Evolutionary conservation across 305 asterid genomes (phyloP).

Genomic region (Salvia sclarea): DNA sequence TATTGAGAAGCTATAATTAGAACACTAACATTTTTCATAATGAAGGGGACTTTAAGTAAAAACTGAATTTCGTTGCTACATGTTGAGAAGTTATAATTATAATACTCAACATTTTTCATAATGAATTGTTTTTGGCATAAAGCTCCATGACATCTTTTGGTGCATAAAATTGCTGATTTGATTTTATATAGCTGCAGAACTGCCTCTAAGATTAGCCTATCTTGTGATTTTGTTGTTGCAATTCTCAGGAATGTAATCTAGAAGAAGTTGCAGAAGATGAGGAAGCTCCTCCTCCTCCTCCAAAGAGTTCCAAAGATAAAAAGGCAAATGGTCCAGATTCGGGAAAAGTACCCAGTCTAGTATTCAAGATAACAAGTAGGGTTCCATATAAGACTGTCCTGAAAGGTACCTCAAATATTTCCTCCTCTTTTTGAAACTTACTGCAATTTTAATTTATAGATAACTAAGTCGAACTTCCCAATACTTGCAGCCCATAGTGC

Average conservation of each 20-base stretch:
- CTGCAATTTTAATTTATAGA: constrained; percentile 9
- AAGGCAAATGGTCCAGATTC: constrained; percentile 84
- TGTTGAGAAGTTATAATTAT: neutral
- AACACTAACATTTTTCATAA: no score
- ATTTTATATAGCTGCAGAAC: neutral
- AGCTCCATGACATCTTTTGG: neutral
- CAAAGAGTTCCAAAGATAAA: constrained; percentile 88
- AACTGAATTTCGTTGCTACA: neutral
- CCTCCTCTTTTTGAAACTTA: constrained; percentile 11
- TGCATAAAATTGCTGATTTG: neutral
- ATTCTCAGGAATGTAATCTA: constrained; percentile 83
- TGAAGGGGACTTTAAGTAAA: no score
- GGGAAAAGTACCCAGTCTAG: constrained; percentile 72
- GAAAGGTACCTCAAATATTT: constrained; percentile 52
- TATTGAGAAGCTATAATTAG: neutral
- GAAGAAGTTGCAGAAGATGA: constrained; percentile 81
- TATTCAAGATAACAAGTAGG: constrained; percentile 76
- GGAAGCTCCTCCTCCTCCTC: constrained; percentile 65
- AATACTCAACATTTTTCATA: no score
- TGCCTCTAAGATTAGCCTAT: neutral
- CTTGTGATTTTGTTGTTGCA: constrained; percentile 28
- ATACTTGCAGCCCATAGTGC: constrained; percentile 84
- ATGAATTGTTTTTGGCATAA: neutral
- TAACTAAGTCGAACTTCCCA: constrained; percentile 25
- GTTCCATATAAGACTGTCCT: constrained; percentile 94